Evolutionary conservation across 2,329 filamentous ascomycete species (phyloP).

Genomic region (Curvularia sp.): DNA sequence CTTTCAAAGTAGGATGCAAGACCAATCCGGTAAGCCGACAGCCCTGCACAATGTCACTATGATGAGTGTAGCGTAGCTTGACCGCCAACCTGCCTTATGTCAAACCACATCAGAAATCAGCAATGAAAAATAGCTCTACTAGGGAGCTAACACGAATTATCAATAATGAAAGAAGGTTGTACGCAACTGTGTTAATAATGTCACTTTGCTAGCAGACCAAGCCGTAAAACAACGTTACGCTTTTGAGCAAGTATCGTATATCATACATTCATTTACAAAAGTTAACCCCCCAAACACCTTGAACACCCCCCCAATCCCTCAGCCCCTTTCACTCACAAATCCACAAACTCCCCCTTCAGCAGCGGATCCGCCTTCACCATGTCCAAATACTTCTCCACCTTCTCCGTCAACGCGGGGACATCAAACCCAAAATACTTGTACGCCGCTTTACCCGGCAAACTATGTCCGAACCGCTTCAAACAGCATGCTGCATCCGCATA

Average conservation of each 20-base stretch:
- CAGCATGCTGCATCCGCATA: conserved; percentile 65
- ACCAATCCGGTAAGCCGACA: too few species aligned
- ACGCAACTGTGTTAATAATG: not conserved
- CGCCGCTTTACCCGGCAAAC: conserved; percentile 60
- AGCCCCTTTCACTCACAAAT: conserved; percentile 26
- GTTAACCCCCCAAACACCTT: not conserved
- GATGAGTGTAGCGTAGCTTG: too few species aligned
- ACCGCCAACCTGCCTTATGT: too few species aligned
- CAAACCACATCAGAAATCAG: too few species aligned
- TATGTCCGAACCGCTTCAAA: conserved; percentile 64
- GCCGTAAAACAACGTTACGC: not conserved
- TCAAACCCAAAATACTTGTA: conserved; percentile 63
- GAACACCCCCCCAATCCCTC: not conserved
- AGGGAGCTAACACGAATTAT: not conserved
- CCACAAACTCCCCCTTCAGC: conserved; percentile 42
- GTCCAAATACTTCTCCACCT: conserved; percentile 49
- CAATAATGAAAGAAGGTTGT: not conserved
- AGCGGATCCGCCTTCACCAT: conserved; percentile 48
- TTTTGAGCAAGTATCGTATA: not conserved
- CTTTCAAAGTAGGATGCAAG: too few species aligned
- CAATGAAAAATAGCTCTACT: too few species aligned
- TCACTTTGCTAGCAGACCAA: not conserved
- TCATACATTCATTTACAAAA: not conserved
- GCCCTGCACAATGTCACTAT: too few species aligned
- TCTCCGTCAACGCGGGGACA: conserved; percentile 49